Base-by-base conservation (phyloP, 768 basidiomycete genomes). In the Filobasidium floriforme region DNA sequence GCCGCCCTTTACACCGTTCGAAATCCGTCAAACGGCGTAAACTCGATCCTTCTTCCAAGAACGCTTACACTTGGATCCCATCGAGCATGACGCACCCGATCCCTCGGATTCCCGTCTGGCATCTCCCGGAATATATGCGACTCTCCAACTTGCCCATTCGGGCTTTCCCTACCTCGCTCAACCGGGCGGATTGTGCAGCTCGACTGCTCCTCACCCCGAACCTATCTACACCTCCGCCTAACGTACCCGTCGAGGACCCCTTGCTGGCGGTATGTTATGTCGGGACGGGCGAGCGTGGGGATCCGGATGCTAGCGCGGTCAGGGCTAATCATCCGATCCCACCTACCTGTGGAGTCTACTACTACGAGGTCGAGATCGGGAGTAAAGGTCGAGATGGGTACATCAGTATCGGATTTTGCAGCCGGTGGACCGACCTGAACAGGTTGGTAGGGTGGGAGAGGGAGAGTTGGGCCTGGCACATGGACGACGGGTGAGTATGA, bases 291-390 rank as follows among this genome's bases (percentile, higher is more conserved):
- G 66, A 70, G 1, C 71, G 75, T 26, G 74, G 70, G 24, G 63
- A 75, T 61, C 85, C 85, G 66, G 92, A 94, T 63, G 90, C 91
- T 0, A 89, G 90, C 12, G 83, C 92, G 49, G 88, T 89, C 4
- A 84, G 91, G 60, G 86, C 93, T 0, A 84, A 84, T 52, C 80
- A 85, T 69, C 84, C 88, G 0, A 88, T 94, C 59, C 93, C 93
- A 1, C 82, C 87, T 0, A 86, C 88, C 12, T 89, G 89, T 71
- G 96, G 93, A 26, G 86, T 98, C 63, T 94, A 90, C 75, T 99
- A 98, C 77, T 99, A 88, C 75, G 94, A 99, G 80, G 86, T 92
- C 6, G 85, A 89, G 72, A 85, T 98, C 55, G 75, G 88, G 7
- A 86, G 88, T 75, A 89, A 89, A 73, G 88, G 89, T 12, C 81